Base-by-base conservation (phyloP, 2,329 filamentous ascomycete genomes). In the Paramyrothecium sp. region DNA sequence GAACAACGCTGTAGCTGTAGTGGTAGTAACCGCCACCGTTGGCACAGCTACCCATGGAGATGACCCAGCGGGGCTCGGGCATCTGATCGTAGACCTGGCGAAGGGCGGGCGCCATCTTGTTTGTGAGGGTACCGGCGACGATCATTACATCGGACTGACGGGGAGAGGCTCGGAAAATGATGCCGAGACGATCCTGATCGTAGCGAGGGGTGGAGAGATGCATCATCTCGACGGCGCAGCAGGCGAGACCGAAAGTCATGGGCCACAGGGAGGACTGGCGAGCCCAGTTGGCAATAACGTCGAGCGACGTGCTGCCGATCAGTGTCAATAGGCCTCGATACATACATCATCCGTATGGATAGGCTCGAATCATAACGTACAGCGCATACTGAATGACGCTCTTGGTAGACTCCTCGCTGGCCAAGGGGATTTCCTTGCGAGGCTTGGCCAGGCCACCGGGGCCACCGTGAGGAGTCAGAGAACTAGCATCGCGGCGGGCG, bases 21-120 rank as follows among this genome's bases (percentile, higher is more conserved):
- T 94, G 90, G 73, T 94, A 93, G 78, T 94, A 94, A 55, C 90
- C 90, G 60, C 90, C 90, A 54, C 90, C 90, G 74, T 93, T 93
- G 59, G 90, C 90, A 73, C 90, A 94, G 68, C 87, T 90, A 13
- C 90, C 90, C 90, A 94, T 94, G 66, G 87, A 90, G 68, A 86
- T 74, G 66, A 94, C 91, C 91, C 91, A 96, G 70, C 89, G 84
- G 19, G 92, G 92, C 33, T 96, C 92, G 30, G 92, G 91, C 92
- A 96, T 96, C 81, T 96, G 92, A 75, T 97, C 92, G 78, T 97
- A 97, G 60, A 96, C 89, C 77, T 95, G 91, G 74, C 92, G 84
- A 70, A 97, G 79, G 34, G 92, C 92, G 2, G 92, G 91, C 1
- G 91, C 92, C 92, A 97, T 97, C 81, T 97, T 97, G 82, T 97